phyloP scores from a whole-genome alignment of 129 eudicot species.

The Tagetes erecta region DNA sequence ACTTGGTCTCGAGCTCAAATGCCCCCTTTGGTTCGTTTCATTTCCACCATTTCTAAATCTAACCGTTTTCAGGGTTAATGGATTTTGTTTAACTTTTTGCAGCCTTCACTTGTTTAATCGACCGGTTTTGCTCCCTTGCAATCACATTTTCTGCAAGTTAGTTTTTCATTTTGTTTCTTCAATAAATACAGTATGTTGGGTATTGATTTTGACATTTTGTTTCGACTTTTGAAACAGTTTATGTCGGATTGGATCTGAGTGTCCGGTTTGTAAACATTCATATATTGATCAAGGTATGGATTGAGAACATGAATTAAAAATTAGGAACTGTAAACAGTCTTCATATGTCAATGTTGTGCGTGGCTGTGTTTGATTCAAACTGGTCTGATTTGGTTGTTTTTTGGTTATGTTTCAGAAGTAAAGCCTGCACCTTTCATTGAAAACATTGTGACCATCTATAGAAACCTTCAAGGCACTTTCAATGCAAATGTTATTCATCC shows the following conservation, averaged over 20 bases:
- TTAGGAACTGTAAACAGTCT: too few relatives aligned
- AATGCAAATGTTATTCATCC: conserved; percentile 41
- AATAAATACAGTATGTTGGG: too few relatives aligned
- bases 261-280: conserved; percentile 58
- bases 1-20: conserved; percentile 78
- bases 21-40: conserved; percentile 65
- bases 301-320: too few relatives aligned
- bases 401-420: conserved; percentile 42
- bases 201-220: neutral
- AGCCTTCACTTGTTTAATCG: conserved; percentile 61
- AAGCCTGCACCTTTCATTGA: conserved; percentile 67
- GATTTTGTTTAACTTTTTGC: neutral
- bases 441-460: conserved; percentile 55
- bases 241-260: conserved; percentile 48
- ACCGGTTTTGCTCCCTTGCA: conserved; percentile 77
- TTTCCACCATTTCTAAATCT: neutral
- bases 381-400: neutral
- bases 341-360: too few relatives aligned
- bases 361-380: neutral
- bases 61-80: too few relatives aligned
- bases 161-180: conserved; percentile 13
- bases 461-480: conserved; percentile 58
- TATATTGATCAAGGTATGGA: conserved; percentile 55
- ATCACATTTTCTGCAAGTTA: conserved; percentile 83
- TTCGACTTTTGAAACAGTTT: conserved; percentile 24